Evolutionary conservation across 1,139 yeast genomes (phyloP), one percentile per base, ranked within the genome.

Genomic region (Candida sp.): DNA sequence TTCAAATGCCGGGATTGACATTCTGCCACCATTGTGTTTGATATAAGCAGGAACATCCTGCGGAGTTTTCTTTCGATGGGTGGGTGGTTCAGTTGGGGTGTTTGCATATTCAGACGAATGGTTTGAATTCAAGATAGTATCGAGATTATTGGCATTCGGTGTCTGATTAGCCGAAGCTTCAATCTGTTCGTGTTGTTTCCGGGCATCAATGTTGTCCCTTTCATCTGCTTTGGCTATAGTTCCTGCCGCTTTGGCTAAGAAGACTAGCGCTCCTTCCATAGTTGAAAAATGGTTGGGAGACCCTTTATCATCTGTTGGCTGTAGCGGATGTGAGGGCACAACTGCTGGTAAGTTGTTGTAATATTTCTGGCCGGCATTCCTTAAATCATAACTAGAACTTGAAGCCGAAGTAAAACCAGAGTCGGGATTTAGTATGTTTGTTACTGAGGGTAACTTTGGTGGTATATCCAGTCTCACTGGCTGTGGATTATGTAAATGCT

Each of bases 211-310:
- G 35, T 84, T 70, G 55, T 84, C 87, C 49, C 85, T 65, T 47
- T 74, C 82, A 53, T 81, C 87, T 2, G 84, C 84, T 47, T 77
- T 73, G 4, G 90, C 87, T 23, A 84, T 81, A 4, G 79, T 74
- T 0, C 90, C 91, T 0, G 91, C 91, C 0, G 89, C 87, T 49
- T 82, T 82, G 3, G 93, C 91, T 29, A 86, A 61, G 55, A 82
- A 85, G 25, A 81, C 84, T 48, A 86, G 66, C 0, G 91, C 87
- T 9, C 84, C 84, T 54, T 80, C 86, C 74, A 71, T 70, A 54
- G 83, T 79, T 5, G 84, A 60, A 40, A 65, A 63, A 44, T 62
- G 64, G 29, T 49, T 48, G 21, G 43, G 40, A 4, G 46, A 41
- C 8, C 43, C 38, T 22, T 42, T 43, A 11, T 42, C 35, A 5